phyloP scores from a whole-genome alignment of 2,329 filamentous ascomycete genomes.

The Colletotrichum sp. region DNA sequence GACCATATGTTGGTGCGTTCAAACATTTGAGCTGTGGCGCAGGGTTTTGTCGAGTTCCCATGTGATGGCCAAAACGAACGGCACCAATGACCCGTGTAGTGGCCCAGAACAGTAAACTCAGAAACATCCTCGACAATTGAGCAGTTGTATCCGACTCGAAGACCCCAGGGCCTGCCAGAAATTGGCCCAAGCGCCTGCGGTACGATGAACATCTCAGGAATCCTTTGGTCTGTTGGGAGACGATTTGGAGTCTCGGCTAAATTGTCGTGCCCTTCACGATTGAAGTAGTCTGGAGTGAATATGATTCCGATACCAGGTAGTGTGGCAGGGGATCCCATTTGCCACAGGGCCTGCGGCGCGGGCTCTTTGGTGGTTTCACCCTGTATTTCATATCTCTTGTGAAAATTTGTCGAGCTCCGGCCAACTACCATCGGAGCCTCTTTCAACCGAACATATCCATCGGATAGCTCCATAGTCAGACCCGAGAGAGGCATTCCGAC shows the following conservation, averaged over 20 bases:
- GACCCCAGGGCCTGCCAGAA: conserved; percentile 15
- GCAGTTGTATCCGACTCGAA: conserved; percentile 17
- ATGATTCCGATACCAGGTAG: conserved; percentile 19
- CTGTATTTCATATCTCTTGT: neutral
- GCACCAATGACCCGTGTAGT: neutral
- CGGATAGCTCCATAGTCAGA: conserved; percentile 15
- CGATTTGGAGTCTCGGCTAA: conserved; percentile 2
- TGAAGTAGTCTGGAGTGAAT: neutral
- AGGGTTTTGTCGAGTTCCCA: neutral
- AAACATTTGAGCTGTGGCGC: neutral
- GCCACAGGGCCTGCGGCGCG: neutral
- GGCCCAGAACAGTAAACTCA: neutral
- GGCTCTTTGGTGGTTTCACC: no score
- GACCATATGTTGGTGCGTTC: neutral
- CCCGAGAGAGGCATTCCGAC: conserved; percentile 21
- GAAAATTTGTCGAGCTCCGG: neutral
- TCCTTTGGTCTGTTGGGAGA: neutral
- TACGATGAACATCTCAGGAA: conserved; percentile 19
- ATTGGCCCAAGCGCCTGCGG: conserved; percentile 13
- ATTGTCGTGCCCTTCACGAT: neutral
- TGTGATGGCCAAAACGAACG: rapidly evolving
- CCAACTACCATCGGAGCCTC: conserved; percentile 1
- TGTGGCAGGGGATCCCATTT: neutral
- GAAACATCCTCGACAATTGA: conserved; percentile 1
- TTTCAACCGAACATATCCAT: conserved; percentile 7